Conservation (phyloP, 495 filamentous ascomycete species). For the Penicillium riverlandense region DNA sequence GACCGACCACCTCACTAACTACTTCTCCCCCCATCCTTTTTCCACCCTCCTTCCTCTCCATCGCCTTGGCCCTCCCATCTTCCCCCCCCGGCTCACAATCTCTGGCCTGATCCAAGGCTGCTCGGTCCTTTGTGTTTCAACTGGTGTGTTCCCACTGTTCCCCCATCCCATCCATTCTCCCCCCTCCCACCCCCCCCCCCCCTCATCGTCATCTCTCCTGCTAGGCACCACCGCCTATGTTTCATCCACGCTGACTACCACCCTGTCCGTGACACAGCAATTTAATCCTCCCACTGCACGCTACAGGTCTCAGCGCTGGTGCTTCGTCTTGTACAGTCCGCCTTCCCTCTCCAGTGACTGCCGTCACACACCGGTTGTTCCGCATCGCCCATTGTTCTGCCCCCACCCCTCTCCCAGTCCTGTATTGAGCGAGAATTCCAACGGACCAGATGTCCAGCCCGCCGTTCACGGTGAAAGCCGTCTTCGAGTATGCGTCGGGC, state of each 20-base stretch:
- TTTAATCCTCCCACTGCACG: slow-evolving; percentile 10
- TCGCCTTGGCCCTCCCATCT: slow-evolving; percentile 3
- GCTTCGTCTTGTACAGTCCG: slow-evolving; percentile 13
- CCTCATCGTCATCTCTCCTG: slow-evolving; percentile 16
- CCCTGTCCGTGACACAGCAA: not conserved
- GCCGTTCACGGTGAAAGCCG: slow-evolving; percentile 88
- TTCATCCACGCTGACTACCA: slow-evolving; percentile 14
- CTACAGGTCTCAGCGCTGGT: slow-evolving; percentile 9
- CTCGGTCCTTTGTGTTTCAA: not conserved
- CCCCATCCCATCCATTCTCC: slow-evolving; percentile 1
- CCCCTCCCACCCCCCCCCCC: slow-evolving; percentile 1
- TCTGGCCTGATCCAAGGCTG: slow-evolving; percentile 2
- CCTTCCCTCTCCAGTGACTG: slow-evolving; percentile 4
- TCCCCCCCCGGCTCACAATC: slow-evolving; percentile 8
- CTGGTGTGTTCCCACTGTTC: slow-evolving; percentile 8
- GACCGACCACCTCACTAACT: slow-evolving; percentile 24
- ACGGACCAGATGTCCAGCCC: slow-evolving; percentile 59
- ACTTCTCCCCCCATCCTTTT: slow-evolving; percentile 10
- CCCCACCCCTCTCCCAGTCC: slow-evolving; percentile 13
- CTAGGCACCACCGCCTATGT: slow-evolving; percentile 18
- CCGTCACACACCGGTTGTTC: slow-evolving; percentile 11
- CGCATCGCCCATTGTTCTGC: slow-evolving; percentile 6
- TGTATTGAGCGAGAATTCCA: slow-evolving; percentile 10
- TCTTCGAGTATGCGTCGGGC: slow-evolving; percentile 84
- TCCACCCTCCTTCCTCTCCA: slow-evolving; percentile 5